Base-by-base conservation (phyloP, 2,329 filamentous ascomycete genomes). In the Neopestalotiopsis sp. region DNA sequence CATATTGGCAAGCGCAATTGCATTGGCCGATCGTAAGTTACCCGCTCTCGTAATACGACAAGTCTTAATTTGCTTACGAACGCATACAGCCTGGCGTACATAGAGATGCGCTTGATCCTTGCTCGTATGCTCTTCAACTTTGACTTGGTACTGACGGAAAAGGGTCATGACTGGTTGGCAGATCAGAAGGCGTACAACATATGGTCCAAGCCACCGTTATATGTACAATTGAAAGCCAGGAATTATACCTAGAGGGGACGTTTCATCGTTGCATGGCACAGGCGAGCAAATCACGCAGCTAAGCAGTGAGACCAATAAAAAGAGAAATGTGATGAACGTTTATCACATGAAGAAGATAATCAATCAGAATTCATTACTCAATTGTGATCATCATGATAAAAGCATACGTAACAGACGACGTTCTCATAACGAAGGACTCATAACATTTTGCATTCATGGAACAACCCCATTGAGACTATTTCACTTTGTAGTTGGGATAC, bases 51-150 rank as follows among this genome's bases (percentile, higher is more conserved):
- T 56, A 17, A 20, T 53, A 28, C 24, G 45, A n/a, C 28, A 56
- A 7, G 61, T 42, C 3, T 14, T 9, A 10, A 20, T 24, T 9
- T 5, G 20, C 61, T 53, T 6, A 32, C 32, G 4, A 28, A 17
- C 1, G 9, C 10, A 28, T 28, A 38, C 45, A 56, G 63, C 9
- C 14, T 28, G 13, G 81, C 81, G 9, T 81, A 82, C 65, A 77
- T 76, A 7, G 81, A 84, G 73, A 82, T 83, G 80, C 78, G 81
- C 38, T 71, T 83, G 49, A 79, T 82, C 45, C 68, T 83, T 2
- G 78, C 80, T 5, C 74, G 75, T n/a, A 69, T 83, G 17, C 68
- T 83, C 5, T 83, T 75, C 67, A 80, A 80, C 65, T 83, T 83
- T 70, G 81, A 83, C 65, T 67, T 83, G 69, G 68, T 69, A 17